Base-by-base conservation (phyloP, 2,329 filamentous ascomycete genomes). In the Arthrobotrys sinensis region DNA sequence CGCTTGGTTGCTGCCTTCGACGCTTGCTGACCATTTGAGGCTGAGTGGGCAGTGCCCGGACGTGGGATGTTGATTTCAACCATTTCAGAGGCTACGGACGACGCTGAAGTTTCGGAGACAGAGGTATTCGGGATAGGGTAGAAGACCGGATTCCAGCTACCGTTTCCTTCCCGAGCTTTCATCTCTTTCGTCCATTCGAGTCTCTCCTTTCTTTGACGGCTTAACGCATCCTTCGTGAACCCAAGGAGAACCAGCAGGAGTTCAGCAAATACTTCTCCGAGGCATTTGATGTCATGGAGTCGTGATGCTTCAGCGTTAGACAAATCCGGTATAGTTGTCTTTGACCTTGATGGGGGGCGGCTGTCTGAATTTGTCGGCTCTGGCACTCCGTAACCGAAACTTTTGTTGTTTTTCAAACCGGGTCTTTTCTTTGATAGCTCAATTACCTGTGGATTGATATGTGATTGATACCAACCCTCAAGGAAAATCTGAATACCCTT, bases 121-220 rank as follows among this genome's bases (percentile, higher is more conserved):
- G 75, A 34, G 11, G 75, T 67, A 12, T 62, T 71, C 0, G 75
- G 57, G 11, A 72, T 62, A 10, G 75, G 66, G 40, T 72, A 71
- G 45, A 72, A 78, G 43, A 62, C 40, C 14, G 75, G 60, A 34
- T 64, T 78, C 68, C 75, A 78, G 75, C 60, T 71, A 48, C 75
- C 57, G 14, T 64, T 76, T 12, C 75, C 75, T 40, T 78, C 75
- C 5, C 75, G 66, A 46, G 67, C 19, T 19, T 78, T 78, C 66
- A 72, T 72, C 19, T 78, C 75, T 32, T 72, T 78, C 3, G 52
- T 46, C 75, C 75, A 78, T 40, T 72, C 68, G 5, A 78, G 46
- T n/a, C 75, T 71, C 36, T 78, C 75, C 14, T 67, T 78, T 34
- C 75, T 66, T 46, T 78, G 75, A 24, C 75, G 66, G 21, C 62